phyloP scores from a whole-genome alignment of 192 early-diverging fungal genomes.

The Backusella mclennaniae region DNA sequence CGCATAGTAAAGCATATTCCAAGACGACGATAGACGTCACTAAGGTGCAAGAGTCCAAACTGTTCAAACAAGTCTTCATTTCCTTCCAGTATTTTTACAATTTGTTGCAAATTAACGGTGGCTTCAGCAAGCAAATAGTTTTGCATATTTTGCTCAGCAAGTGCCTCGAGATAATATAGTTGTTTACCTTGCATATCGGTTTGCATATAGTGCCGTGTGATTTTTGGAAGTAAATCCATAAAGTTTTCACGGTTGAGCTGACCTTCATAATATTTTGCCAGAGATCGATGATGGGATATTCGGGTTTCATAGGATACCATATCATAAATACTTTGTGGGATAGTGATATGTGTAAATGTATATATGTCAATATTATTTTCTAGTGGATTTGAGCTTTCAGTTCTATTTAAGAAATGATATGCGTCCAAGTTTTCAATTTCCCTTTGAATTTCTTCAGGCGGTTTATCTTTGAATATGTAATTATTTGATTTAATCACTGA shows the following conservation, averaged over 20 bases:
- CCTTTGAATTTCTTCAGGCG: conserved; percentile 21
- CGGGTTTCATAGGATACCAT: conserved; percentile 49
- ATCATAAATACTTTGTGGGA: conserved; percentile 48
- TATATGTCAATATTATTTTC: conserved; percentile 35
- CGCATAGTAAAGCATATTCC: conserved; percentile 42
- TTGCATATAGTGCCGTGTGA: conserved; percentile 47
- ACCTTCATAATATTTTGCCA: conserved; percentile 47
- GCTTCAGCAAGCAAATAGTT: conserved; percentile 44
- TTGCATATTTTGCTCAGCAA: conserved; percentile 44
- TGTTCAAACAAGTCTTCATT: conserved; percentile 23
- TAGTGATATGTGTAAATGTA: conserved; percentile 42
- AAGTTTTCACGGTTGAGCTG: conserved; percentile 29
- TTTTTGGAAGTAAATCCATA: conserved; percentile 35
- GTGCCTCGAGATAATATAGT: conserved; percentile 43
- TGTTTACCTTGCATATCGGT: conserved; percentile 46
- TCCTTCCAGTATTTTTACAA: conserved; percentile 45
- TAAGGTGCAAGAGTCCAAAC: conserved; percentile 40
- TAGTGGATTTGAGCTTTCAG: conserved; percentile 15
- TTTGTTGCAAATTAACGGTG: conserved; percentile 35
- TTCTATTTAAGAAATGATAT: conserved; percentile 40
- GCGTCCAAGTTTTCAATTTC: conserved; percentile 39
- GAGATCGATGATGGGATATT: conserved; percentile 28
- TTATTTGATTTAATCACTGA: conserved; percentile 39
- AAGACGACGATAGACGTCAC: conserved; percentile 47
- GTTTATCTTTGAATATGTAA: conserved; percentile 34